phyloP scores from a whole-genome alignment of 495 filamentous ascomycete genomes.

The Penicillium ochrochloron region DNA sequence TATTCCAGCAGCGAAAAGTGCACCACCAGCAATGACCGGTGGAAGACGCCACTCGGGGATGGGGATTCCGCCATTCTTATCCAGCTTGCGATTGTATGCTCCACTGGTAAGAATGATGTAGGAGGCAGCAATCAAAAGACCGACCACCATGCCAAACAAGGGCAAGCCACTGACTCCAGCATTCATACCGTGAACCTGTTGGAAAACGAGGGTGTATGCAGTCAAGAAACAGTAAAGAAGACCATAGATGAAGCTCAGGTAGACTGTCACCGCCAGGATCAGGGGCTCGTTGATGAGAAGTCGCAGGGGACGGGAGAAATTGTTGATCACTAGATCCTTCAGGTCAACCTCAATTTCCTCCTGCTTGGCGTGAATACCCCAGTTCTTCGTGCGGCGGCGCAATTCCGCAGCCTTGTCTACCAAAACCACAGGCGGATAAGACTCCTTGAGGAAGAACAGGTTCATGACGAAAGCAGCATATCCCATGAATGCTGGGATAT shows the following conservation, averaged over 20 bases:
- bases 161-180: conserved; percentile 45
- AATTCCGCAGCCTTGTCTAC: conserved; percentile 77
- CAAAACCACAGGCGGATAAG: conserved; percentile 83
- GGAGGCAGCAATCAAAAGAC: conserved; percentile 43
- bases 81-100: conserved; percentile 61
- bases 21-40: conserved; percentile 75
- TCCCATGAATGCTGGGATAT: conserved; percentile 77
- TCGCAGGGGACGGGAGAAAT: conserved; percentile 38
- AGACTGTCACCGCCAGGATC: conserved; percentile 36
- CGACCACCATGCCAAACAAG: conserved; percentile 49
- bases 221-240: conserved; percentile 52
- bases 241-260: conserved; percentile 47
- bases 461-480: conserved; percentile 70
- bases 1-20: conserved; percentile 72
- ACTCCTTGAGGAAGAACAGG: conserved; percentile 78
- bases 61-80: conserved; percentile 72
- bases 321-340: conserved; percentile 54
- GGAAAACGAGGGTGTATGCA: conserved; percentile 49
- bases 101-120: conserved; percentile 34
- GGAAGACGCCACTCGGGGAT: conserved; percentile 88
- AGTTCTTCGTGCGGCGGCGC: conserved; percentile 83
- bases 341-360: conserved; percentile 91
- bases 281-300: conserved; percentile 36
- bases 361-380: conserved; percentile 94
- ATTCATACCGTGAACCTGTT: conserved; percentile 44